These are phyloP conservation scores for Torrubiella hemipterigena DNA, from an alignment of 2,329 filamentous ascomycete genomes.

Conservation along the genomic window DNA sequence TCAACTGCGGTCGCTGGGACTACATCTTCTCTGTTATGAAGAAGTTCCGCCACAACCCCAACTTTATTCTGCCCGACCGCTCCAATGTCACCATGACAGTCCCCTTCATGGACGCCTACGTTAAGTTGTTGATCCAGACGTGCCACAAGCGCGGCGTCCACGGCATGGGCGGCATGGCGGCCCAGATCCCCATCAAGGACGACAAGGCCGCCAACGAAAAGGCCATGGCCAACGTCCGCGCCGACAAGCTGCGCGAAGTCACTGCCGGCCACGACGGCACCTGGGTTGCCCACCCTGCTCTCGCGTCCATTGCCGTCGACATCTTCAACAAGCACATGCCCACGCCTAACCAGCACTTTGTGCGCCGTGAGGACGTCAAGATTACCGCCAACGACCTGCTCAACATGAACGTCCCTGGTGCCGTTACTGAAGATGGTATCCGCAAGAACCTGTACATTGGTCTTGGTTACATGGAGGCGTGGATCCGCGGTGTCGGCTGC, in stretches of 20 bases:
- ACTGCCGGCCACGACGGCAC: constrained; percentile 91
- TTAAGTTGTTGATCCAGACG: constrained; percentile 94
- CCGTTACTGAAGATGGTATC: constrained; percentile 88
- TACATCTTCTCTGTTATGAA: constrained; percentile 99
- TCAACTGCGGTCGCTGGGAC: constrained; percentile 98
- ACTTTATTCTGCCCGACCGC: constrained; percentile 89
- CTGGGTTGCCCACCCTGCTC: constrained; percentile 93
- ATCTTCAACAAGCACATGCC: constrained; percentile 99
- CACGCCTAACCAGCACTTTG: constrained; percentile 89
- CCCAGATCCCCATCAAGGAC: constrained; percentile 97
- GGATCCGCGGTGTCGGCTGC: constrained; percentile 88
- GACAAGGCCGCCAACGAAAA: constrained; percentile 82
- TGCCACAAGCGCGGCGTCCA: constrained; percentile 96
- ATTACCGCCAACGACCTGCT: constrained; percentile 82
- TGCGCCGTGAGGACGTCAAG: constrained; percentile 78
- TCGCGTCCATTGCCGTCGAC: constrained; percentile 77
- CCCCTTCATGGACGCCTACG: constrained; percentile 94
- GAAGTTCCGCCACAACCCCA: constrained; percentile 91
- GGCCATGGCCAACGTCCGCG: constrained; percentile 85
- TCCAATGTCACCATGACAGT: constrained; percentile 91
- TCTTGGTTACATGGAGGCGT: constrained; percentile 96
- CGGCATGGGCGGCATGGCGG: constrained; percentile 97
- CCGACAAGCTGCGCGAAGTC: constrained; percentile 93
- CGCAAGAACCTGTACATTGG: constrained; percentile 97
- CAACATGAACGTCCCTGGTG: constrained; percentile 95